These are phyloP conservation scores for Aristolochia contorta DNA, from an alignment of 164 flowering plant species.

Conservation along the genomic window DNA sequence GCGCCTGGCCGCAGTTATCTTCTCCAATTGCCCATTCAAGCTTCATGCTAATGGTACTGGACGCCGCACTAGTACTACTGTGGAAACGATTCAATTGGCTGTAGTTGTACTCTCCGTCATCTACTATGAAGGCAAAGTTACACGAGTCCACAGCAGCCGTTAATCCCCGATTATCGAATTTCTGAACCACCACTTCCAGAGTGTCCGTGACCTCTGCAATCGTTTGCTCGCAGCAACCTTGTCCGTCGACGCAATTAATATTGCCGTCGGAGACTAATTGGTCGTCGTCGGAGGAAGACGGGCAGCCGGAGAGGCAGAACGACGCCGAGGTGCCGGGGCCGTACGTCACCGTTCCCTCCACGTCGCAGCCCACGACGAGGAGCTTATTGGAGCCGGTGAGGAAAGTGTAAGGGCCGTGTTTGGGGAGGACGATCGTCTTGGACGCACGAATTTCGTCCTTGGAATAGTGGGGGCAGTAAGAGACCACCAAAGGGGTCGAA, in stretches of 20 bases:
- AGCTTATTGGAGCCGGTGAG: background rate
- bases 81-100: background rate
- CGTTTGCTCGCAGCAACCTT: background rate
- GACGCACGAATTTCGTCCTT: background rate
- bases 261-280: too few species aligned
- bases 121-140: background rate
- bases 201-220: background rate
- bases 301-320: background rate
- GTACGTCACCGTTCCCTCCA: background rate
- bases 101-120: background rate
- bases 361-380: background rate
- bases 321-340: background rate
- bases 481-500: background rate
- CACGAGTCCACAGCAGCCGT: background rate
- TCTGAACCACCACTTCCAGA: background rate
- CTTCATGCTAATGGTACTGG: background rate
- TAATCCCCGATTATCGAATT: background rate
- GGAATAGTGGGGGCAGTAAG: background rate
- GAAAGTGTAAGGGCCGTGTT: constrained; percentile 1
- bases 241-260: too few species aligned
- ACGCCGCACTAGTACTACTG: too few species aligned
- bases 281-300: background rate
- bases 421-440: background rate
- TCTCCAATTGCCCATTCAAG: constrained; percentile 1
- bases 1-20: background rate